phyloP scores from a whole-genome alignment of 163 green algal species.

The Scenedesmus sp. region DNA sequence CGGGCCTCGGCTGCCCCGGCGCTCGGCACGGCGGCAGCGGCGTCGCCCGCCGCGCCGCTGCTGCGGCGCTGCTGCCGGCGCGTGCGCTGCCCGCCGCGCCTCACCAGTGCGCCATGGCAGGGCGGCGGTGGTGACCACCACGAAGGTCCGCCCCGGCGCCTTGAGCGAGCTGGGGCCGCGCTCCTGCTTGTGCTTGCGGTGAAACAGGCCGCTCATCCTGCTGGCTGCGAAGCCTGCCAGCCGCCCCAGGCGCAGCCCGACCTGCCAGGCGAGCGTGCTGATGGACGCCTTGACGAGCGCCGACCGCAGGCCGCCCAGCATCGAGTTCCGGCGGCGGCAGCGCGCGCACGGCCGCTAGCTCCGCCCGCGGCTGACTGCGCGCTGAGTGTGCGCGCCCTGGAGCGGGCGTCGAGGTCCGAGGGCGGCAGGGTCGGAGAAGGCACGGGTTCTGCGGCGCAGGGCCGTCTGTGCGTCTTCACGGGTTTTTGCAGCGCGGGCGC shows the following conservation, averaged over 20 bases:
- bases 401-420: too few relatives aligned
- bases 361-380: background rate
- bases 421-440: too few relatives aligned
- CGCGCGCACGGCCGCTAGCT: background rate
- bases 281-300: background rate
- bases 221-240: background rate
- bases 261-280: background rate
- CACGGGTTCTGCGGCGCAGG: too few relatives aligned
- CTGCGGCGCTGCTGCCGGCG: background rate
- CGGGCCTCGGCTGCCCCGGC: too few relatives aligned
- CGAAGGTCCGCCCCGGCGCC: conserved; percentile 66
- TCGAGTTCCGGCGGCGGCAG: background rate
- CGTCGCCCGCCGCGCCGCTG: background rate
- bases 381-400: too few relatives aligned
- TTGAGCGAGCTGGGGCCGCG: conserved; percentile 55
- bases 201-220: background rate
- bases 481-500: too few relatives aligned
- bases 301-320: too few relatives aligned
- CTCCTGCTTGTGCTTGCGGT: background rate
- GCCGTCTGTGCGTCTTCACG: too few relatives aligned
- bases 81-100: background rate
- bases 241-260: background rate
- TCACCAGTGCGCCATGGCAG: conserved; percentile 92
- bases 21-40: background rate
- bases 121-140: conserved; percentile 90